Base-by-base conservation (phyloP, 2,329 filamentous ascomycete genomes). In the Triangularia verruculosa region DNA sequence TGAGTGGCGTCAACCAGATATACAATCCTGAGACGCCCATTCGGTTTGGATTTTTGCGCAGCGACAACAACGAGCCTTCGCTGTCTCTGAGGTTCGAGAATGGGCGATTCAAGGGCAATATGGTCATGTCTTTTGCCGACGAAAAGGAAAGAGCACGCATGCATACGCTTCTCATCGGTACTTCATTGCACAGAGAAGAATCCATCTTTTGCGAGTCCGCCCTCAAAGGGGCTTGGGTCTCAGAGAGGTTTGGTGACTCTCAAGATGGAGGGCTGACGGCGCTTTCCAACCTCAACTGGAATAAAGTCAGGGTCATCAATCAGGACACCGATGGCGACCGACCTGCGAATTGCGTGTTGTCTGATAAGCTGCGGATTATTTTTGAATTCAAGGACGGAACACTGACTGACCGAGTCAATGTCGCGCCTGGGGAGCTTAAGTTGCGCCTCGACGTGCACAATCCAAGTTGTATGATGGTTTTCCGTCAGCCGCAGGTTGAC, bases 351-450 rank as follows among this genome's bases (percentile, higher is more conserved):
- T 83, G 90, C 0, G 87, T 96, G 27, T 82, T 93, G 60, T 91
- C 92, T 0, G 89, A 95, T 71, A 85, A 85, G 69, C 78, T 97
- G 66, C 86, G 92, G 27, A 82, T 96, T 17, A 83, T 96, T 60
- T 82, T 91, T 30, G 88, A 92, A 63, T 91, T 90, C 68, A 86
- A 89, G 65, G 87, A 89, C 68, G 91, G 92, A 57, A 91, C 88
- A 51, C 80, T 96, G 15, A 92, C 91, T 1, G 93, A 97, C 76
- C 86, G 93, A 39, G 82, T 97, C 72, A 96, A 96, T 69, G 82
- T 96, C 70, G 88, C 83, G 1, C 88, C 89, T 11, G 90, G 90
- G n/a, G 89, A 92, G 75, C 74, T 92, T 69, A 86, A 86, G 70
- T 74, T 93, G 57, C 82, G 86, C 28, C 78, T 92, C 32, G 86